Conservation (phyloP, 2,329 filamentous ascomycete genomes). For the Graphiopsis chlorocephala region DNA sequence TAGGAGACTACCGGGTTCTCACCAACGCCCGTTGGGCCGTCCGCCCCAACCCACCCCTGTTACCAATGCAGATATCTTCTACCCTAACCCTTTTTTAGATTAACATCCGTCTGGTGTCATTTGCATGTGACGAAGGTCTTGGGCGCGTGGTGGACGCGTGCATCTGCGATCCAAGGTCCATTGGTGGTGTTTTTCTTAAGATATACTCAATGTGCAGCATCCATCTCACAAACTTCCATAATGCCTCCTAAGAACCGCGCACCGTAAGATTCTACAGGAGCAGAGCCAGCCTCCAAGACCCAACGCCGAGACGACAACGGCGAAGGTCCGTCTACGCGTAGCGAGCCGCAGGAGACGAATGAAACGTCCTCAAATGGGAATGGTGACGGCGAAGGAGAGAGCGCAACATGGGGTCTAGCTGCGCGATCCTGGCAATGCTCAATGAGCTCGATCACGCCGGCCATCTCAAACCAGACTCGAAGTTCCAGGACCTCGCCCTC, state of each 20-base stretch:
- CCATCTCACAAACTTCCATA: background rate
- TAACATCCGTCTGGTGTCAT: background rate
- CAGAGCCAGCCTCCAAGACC: background rate
- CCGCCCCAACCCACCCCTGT: background rate
- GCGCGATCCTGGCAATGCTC: slow-evolving; percentile 17
- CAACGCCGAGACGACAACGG: background rate
- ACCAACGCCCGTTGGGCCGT: background rate
- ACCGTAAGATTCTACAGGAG: background rate
- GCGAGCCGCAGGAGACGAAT: background rate
- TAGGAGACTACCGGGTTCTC: background rate
- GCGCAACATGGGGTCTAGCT: slow-evolving; percentile 4
- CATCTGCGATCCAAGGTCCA: background rate
- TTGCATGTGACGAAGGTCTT: background rate
- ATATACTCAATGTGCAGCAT: background rate
- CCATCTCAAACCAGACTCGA: slow-evolving; percentile 19
- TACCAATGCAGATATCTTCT: background rate
- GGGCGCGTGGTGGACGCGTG: background rate
- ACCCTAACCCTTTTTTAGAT: background rate
- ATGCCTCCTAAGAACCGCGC: background rate
- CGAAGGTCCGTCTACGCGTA: background rate
- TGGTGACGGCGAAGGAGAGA: background rate
- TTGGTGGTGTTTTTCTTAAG: background rate
- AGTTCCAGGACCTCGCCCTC: slow-evolving; percentile 20
- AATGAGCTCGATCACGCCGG: slow-evolving; percentile 19
- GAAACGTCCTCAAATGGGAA: too few species aligned